These are phyloP conservation scores for Imleria badia DNA, from an alignment of 768 basidiomycete species.

Conservation along the genomic window DNA sequence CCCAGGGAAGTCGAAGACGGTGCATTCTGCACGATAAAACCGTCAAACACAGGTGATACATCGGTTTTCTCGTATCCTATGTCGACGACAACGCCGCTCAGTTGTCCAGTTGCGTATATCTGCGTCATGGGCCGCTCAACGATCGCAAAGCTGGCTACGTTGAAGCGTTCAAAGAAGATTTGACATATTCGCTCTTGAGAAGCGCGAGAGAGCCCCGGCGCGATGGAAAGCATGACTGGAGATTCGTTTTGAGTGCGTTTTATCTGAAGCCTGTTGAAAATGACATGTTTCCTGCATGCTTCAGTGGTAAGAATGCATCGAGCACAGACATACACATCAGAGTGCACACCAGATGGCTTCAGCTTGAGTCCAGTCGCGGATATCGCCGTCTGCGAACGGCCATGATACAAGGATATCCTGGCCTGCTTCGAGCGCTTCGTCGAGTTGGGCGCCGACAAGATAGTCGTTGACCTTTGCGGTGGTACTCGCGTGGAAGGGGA, in stretches of 20 bases:
- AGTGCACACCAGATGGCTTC: slow-evolving; percentile 78
- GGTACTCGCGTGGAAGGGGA: slow-evolving; percentile 43
- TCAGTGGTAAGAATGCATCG: slow-evolving; percentile 5
- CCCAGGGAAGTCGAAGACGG: slow-evolving; percentile 64
- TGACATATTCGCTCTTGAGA: slow-evolving; percentile 75
- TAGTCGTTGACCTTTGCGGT: slow-evolving; percentile 69
- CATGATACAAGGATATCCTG: slow-evolving; percentile 75
- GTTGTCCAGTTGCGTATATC: slow-evolving; percentile 70
- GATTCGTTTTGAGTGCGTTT: slow-evolving; percentile 87
- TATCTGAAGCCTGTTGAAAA: slow-evolving; percentile 72
- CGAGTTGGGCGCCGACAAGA: slow-evolving; percentile 76
- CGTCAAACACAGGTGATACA: slow-evolving; percentile 76
- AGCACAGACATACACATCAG: background rate
- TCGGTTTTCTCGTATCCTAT: slow-evolving; percentile 76
- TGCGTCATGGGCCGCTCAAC: slow-evolving; percentile 84
- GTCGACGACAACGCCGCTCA: slow-evolving; percentile 79
- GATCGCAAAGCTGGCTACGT: slow-evolving; percentile 78
- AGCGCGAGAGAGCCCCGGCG: slow-evolving; percentile 60
- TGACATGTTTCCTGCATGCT: slow-evolving; percentile 71
- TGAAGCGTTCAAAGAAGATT: slow-evolving; percentile 91
- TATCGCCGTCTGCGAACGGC: slow-evolving; percentile 75
- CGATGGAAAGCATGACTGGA: slow-evolving; percentile 74
- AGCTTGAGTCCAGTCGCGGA: slow-evolving; percentile 79
- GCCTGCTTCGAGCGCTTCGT: slow-evolving; percentile 73
- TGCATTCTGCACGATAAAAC: slow-evolving; percentile 55